Evolutionary conservation across 2,329 filamentous ascomycete species (phyloP), one percentile per base, ranked within the genome.

Genomic region (Fusarium sororula): DNA sequence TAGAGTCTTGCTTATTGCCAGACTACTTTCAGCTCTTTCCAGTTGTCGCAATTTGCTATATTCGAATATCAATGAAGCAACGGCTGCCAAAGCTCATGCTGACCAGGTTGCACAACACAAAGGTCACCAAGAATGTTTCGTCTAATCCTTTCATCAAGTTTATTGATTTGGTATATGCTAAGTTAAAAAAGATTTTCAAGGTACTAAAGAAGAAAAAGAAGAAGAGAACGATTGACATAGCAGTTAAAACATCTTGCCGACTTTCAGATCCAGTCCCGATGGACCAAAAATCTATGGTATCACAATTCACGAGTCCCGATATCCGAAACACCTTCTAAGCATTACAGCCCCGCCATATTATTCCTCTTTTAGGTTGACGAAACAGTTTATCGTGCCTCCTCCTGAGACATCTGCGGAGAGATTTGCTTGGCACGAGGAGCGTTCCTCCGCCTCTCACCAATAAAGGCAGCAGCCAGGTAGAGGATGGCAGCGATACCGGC

Each of bases 401-500:
- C 66, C 24, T 78, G 67, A 51, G 75, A 66, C 77, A 79, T 78
- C 45, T 76, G 77, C 6, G 77, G 77, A 20, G 75, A 79, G 10
- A 78, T 63, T 39, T 70, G 58, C 70, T 79, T 75, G 6, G 28
- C 38, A 32, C 64, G 65, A 37, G 54, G 35, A 37, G 51, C 62
- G 50, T 62, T 76, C 35, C 68, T 73, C 35, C 67, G 69, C 47
- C 64, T 63, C 37, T 60, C 55, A 24, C 73, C 72, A 28, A 73
- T 32, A 44, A 75, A 44, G 28, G 75, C 69, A 28, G 81, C 78
- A 3, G 72, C 79, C 15, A 84, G 57, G 75, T 91, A 92, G 7
- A 82, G 66, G 9, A 84, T 45, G 45, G 83, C 84, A 28, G 89
- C 77, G 15, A 91, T 74, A 14, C 81, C 88, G 0, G 89, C 84